Conservation (phyloP, 257 asterid species). For the Capsicum rhomboideum region DNA sequence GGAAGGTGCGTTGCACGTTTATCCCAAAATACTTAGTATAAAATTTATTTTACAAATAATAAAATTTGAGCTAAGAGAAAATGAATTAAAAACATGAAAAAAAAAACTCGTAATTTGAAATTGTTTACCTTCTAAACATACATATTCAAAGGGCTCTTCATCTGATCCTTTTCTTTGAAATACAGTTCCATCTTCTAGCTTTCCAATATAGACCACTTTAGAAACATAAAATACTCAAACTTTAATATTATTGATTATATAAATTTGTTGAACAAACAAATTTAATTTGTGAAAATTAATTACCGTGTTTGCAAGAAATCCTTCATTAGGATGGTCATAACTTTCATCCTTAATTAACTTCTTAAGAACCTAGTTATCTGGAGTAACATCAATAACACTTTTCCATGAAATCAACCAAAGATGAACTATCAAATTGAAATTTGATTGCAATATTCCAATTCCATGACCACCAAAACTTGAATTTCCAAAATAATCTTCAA, state of each 20-base stretch:
- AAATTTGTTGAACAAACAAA: background rate
- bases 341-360: constrained; percentile 43
- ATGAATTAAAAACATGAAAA: too few relatives aligned
- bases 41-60: too few relatives aligned
- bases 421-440: constrained; percentile 28
- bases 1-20: too few relatives aligned
- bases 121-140: constrained; percentile 41
- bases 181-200: constrained; percentile 37
- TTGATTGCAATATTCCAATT: constrained; percentile 10
- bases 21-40: too few relatives aligned
- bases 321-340: constrained; percentile 47
- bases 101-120: too few relatives aligned
- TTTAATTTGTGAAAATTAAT: background rate
- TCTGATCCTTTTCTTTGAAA: constrained; percentile 40
- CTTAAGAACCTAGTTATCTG: constrained; percentile 41
- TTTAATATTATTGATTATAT: background rate
- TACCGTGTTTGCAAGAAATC: constrained; percentile 43
- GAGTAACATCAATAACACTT: constrained; percentile 33
- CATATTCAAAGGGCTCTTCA: constrained; percentile 34
- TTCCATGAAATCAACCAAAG: constrained; percentile 51
- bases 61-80: too few relatives aligned
- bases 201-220: constrained; percentile 35
- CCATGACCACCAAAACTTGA: constrained; percentile 26
- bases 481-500: background rate
- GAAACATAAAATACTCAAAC: background rate